phyloP scores from a whole-genome alignment of 345 rosid genomes.

The Populus deltoides region DNA sequence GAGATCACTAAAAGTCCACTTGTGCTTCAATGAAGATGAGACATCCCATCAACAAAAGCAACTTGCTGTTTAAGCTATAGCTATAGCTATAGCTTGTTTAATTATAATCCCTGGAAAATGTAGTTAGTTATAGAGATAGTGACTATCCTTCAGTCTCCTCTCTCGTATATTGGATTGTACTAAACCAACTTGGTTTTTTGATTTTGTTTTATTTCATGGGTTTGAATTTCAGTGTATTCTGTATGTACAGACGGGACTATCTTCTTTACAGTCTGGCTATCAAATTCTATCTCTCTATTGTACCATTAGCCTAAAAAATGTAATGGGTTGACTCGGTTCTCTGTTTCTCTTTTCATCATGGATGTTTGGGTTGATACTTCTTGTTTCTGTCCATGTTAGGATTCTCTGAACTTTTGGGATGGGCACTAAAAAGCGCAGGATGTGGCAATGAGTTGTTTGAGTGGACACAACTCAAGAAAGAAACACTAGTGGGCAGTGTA shows the following conservation, averaged over 20 bases:
- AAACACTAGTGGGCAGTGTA: neutral
- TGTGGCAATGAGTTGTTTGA: neutral
- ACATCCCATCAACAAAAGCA: slow-evolving; percentile 63
- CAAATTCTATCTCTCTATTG: neutral
- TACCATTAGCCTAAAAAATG: neutral
- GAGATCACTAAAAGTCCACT: slow-evolving; percentile 33
- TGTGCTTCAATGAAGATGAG: slow-evolving; percentile 65
- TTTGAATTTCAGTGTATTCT: slow-evolving; percentile 4
- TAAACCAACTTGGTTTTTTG: neutral
- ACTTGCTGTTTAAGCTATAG: slow-evolving; percentile 44
- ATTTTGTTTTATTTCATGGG: slow-evolving; percentile 10
- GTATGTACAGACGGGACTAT: slow-evolving; percentile 13
- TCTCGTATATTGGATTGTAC: slow-evolving; percentile 13
- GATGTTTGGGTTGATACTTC: neutral
- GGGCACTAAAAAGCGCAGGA: neutral
- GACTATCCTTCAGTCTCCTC: slow-evolving; percentile 11
- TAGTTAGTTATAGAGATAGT: slow-evolving; percentile 31
- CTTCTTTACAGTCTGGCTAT: slow-evolving; percentile 21
- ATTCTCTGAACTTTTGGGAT: slow-evolving; percentile 20
- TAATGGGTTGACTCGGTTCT: neutral
- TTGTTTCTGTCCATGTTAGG: slow-evolving; percentile 18
- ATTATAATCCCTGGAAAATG: neutral
- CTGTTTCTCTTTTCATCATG: neutral
- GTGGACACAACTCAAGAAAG: neutral
- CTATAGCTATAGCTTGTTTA: neutral